Evolutionary conservation across 805 yeast genomes (phyloP), one percentile per base, ranked within the genome.

Genomic region (Yarrowia deformans): DNA sequence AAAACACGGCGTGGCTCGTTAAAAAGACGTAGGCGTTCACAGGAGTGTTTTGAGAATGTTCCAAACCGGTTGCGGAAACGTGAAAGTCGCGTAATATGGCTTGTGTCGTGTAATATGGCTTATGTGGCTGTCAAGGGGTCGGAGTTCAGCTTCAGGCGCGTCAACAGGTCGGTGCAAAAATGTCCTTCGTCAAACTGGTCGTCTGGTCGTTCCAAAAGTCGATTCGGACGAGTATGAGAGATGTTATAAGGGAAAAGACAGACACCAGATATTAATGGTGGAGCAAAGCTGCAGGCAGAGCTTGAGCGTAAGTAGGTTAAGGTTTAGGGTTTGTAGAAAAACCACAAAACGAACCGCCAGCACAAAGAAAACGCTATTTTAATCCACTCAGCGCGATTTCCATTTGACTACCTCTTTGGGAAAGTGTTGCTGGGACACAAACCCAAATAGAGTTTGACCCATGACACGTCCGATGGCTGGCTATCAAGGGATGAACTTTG

Each of bases 251-350:
- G 49, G 60, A 54, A 54, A 54, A 54, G 60, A 52, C 56, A 14
- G 60, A 54, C 60, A 39, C 45, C 23, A 29, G 48, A 56, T 56
- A 56, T 56, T 39, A 56, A 56, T 56, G 63, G 63, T 56, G 63
- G 48, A 56, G 63, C 63, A 56, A 56, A 56, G 63, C 63, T 56
- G 63, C 63, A 56, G 39, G 8, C 23, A 4, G 63, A 56, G 63
- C 39, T 32, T 56, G 29, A 1, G 12, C 23, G 34, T 29, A 40
- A 14, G 2, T 9, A 6, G 9, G 2, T 8, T 39, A 13, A 12
- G 18, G 45, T 37, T 37, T 52, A 19, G 16, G 45, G 46, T 12
- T 39, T 50, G 3, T 6, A 9, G 8, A 5, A 35, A 54, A 54
- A 54, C 3, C 63, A 19, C 63, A 56, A 56, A 56, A n/a, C 18